Evolutionary conservation across 2,329 filamentous ascomycete species (phyloP).

Genomic region (Ceratocystiopsis brevicomis): DNA sequence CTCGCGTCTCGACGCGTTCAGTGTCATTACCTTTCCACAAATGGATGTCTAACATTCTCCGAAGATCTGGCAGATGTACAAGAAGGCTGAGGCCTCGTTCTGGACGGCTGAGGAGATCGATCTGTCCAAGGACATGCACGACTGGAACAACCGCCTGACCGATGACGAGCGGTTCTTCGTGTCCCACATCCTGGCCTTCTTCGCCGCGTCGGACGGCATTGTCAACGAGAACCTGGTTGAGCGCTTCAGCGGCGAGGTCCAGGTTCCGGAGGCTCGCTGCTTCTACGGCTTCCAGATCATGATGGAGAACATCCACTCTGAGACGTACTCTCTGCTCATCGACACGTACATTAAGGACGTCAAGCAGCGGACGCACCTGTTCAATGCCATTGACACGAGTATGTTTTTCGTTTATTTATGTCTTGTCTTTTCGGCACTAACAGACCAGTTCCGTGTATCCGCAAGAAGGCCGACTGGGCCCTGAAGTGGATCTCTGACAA

Average conservation of each 20-base stretch:
- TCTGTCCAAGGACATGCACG: constrained; percentile 93
- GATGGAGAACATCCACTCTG: constrained; percentile 99
- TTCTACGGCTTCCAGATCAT: constrained; percentile 99
- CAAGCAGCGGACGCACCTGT: constrained; percentile 80
- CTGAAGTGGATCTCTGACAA: constrained; percentile 87
- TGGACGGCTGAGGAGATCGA: constrained; percentile 99
- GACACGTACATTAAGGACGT: constrained; percentile 99
- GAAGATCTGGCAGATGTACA: constrained; percentile 99
- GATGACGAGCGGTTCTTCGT: constrained; percentile 97
- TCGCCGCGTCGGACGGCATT: constrained; percentile 94
- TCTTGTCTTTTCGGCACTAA: constrained; percentile 31
- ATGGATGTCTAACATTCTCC: constrained; percentile 6
- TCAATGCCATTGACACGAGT: constrained; percentile 98
- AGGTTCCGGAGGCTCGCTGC: constrained; percentile 94
- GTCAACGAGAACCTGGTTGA: constrained; percentile 99
- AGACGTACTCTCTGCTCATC: constrained; percentile 97
- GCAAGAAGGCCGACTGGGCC: constrained; percentile 97
- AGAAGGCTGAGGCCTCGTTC: constrained; percentile 98
- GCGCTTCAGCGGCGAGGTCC: constrained; percentile 92
- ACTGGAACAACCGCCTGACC: constrained; percentile 96
- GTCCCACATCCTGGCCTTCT: constrained; percentile 96
- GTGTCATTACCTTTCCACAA: constrained; percentile 27
- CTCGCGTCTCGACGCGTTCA: constrained; percentile 43
- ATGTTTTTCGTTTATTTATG: constrained; percentile 18
- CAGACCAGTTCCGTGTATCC: constrained; percentile 67